These are phyloP conservation scores for Arachis hypogaea DNA, from an alignment of 306 rosid genomes.

Conservation along the genomic window DNA sequence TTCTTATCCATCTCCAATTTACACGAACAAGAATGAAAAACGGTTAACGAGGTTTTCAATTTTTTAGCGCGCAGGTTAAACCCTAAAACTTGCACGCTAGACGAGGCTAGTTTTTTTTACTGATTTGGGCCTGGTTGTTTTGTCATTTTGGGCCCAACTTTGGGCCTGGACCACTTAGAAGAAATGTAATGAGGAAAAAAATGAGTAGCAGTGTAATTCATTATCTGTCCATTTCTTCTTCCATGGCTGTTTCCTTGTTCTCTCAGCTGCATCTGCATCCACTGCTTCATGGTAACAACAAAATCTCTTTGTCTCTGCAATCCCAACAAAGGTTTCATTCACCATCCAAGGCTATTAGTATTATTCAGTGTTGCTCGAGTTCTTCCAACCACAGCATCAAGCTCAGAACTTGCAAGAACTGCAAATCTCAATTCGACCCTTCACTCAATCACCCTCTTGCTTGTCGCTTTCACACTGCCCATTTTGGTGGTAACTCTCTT, in stretches of 20 bases:
- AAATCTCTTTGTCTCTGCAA: conserved; percentile 35
- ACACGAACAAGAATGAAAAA: neutral
- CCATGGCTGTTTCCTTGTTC: conserved; percentile 44
- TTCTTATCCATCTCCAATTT: conserved; percentile 64
- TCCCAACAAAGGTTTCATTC: conserved; percentile 11
- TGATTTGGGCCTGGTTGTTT: no score
- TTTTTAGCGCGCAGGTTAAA: conserved; percentile 23
- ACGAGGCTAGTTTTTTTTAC: no score
- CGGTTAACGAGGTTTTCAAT: neutral
- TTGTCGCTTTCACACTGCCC: conserved; percentile 90
- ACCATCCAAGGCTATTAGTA: conserved; percentile 31
- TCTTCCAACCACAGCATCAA: conserved; percentile 40
- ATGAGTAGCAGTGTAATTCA: neutral
- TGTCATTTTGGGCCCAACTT: no score
- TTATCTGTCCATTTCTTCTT: neutral
- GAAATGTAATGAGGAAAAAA: no score
- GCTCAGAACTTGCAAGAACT: conserved; percentile 82
- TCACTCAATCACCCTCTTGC: conserved; percentile 73
- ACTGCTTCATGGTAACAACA: conserved; percentile 30
- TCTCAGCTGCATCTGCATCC: conserved; percentile 6
- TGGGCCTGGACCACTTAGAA: no score
- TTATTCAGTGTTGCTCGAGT: conserved; percentile 54
- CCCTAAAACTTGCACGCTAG: conserved; percentile 40
- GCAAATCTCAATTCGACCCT: conserved; percentile 83
- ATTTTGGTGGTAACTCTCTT: conserved; percentile 72